Evolutionary conservation across 805 yeast species (phyloP), one percentile per base, ranked within the genome.

Genomic region (Candida methanosorbosa): DNA sequence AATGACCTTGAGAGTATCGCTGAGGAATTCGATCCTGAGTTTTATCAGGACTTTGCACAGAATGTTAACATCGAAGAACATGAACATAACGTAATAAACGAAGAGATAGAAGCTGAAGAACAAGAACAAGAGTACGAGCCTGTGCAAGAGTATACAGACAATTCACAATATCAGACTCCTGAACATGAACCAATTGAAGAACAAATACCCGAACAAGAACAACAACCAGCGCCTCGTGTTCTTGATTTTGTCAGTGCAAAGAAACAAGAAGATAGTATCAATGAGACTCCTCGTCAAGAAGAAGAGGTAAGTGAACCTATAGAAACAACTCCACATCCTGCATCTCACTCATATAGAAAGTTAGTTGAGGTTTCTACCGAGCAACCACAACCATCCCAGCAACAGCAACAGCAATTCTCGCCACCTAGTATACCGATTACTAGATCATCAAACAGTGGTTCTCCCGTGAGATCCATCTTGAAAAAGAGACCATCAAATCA

Each of bases 1-100:
- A 24, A 47, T 24, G 61, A 56, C 21, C 32, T 56, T 30, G 49
- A 39, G 2, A 44, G 50, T 12, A 59, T 60, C 17, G 49, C 50
- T 12, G 64, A 57, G 35, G 56, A 45, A 14, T 39, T 43, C 32
- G 51, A 48, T 29, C 43, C 42, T 29, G 46, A 44, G 19, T 45
- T 40, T 24, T 37, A 41, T 25, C 35, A 37, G 18, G 42, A 34
- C 4, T 30, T 35, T 24, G 37, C 33, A 2, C 27, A 27, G 2
- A 21, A 3, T 20, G 26, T 11, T 9, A 21, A 11, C 23, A 32
- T 25, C 15, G 25, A 35, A 9, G 27, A 25, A 11, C 36, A 35
- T 30, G 39, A 34, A 23, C 44, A 41, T n/a, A 36, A 35, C 8
- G 34, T 29, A 9, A 7, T n/a, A 9, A 34, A 38, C 11, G 44